Conservation (phyloP, 2,329 filamentous ascomycete species). For the Alternaria arborescens region DNA sequence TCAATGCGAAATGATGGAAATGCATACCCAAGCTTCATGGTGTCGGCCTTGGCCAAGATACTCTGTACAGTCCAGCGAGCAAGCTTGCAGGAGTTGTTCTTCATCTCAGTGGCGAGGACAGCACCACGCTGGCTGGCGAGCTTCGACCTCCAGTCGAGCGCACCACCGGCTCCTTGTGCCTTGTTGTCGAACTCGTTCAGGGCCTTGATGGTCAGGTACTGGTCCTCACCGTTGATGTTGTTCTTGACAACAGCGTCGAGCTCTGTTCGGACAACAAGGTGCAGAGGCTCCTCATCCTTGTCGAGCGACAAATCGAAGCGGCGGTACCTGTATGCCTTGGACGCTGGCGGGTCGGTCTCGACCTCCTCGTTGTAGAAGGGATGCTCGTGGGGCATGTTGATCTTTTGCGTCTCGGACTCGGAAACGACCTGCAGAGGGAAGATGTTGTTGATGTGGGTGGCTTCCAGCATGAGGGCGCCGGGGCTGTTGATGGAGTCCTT, state of each 20-base stretch:
- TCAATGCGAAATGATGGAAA: not conserved
- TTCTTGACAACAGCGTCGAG: conserved; percentile 96
- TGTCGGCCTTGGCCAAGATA: conserved; percentile 95
- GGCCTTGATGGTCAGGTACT: conserved; percentile 90
- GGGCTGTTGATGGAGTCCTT: conserved; percentile 96
- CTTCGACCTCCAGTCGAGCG: conserved; percentile 96
- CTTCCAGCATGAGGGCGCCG: conserved; percentile 90
- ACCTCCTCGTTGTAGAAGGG: conserved; percentile 96
- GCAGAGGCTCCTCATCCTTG: conserved; percentile 87
- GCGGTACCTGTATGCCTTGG: conserved; percentile 98
- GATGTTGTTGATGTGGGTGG: conserved; percentile 99
- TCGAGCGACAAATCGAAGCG: conserved; percentile 95
- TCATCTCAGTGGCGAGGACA: conserved; percentile 99
- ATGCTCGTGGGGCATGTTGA: conserved; percentile 87
- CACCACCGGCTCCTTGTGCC: conserved; percentile 92
- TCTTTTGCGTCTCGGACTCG: conserved; percentile 80
- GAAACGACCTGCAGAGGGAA: conserved; percentile 94
- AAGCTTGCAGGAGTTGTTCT: conserved; percentile 99
- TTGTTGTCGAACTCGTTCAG: conserved; percentile 99
- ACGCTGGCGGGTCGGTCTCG: conserved; percentile 91
- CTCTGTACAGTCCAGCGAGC: conserved; percentile 97
- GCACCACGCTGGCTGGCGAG: conserved; percentile 93
- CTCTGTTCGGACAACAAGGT: conserved; percentile 93
- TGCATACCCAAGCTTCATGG: conserved; percentile 94
- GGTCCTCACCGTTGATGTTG: conserved; percentile 88